phyloP scores from a whole-genome alignment of 192 early-diverging fungal genomes.

The Gonapodya prolifera region DNA sequence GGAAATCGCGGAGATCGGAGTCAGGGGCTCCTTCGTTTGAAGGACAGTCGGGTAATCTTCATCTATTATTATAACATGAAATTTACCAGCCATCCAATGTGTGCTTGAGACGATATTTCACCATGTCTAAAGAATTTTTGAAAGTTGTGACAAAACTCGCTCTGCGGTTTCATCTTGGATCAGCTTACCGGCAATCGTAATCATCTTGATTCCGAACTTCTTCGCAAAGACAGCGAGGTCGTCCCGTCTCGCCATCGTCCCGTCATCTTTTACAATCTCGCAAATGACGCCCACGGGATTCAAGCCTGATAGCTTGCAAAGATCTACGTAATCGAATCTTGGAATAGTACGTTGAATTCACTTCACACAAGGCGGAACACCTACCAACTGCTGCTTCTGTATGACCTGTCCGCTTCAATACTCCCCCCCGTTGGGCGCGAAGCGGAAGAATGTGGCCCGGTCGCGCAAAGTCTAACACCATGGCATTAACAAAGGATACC shows the following conservation, averaged over 20 bases:
- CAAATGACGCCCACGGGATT: slow-evolving; percentile 80
- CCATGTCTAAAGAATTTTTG: slow-evolving; percentile 2
- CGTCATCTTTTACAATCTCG: slow-evolving; percentile 83
- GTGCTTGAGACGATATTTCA: neutral
- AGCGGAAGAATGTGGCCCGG: slow-evolving; percentile 95
- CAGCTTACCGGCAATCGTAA: slow-evolving; percentile 52
- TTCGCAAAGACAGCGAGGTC: slow-evolving; percentile 79
- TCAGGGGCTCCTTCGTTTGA: too few species aligned
- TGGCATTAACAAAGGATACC: too few species aligned
- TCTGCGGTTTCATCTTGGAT: neutral
- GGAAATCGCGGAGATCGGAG: too few species aligned
- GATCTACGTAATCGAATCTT: slow-evolving; percentile 28
- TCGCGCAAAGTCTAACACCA: slow-evolving; percentile 57
- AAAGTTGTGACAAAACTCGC: too few species aligned
- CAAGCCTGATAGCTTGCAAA: slow-evolving; percentile 72
- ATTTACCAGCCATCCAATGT: neutral
- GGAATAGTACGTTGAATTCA: neutral
- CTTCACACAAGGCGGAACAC: neutral
- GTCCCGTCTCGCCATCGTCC: slow-evolving; percentile 86
- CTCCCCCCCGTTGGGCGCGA: slow-evolving; percentile 66
- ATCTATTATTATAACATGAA: neutral
- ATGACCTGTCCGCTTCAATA: slow-evolving; percentile 79
- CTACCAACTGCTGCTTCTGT: slow-evolving; percentile 76
- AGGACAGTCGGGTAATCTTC: neutral
- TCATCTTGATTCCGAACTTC: slow-evolving; percentile 68